Percentiles rank a stretch among this genome's conserved stretches.
phyloP scores from a whole-genome alignment of 768 basidiomycete genomes.

The Suillus spraguei region DNA sequence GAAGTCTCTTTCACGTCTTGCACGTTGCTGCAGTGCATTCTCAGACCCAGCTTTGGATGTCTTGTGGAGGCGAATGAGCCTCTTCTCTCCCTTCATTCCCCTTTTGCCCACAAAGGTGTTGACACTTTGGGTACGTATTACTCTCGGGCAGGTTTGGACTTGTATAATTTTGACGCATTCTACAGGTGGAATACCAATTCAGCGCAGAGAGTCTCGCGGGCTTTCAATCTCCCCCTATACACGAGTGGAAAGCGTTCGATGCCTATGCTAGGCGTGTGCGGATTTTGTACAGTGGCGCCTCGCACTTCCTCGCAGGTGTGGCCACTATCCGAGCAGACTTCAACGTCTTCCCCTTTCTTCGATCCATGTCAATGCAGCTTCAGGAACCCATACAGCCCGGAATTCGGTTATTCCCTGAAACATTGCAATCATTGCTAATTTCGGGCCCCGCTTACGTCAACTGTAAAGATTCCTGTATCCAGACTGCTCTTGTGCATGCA shows the following conservation, averaged over 20 bases:
- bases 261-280: conserved; percentile 22
- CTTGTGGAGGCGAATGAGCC: conserved; percentile 23
- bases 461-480: conserved; percentile 17
- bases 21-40: conserved; percentile 17
- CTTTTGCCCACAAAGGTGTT: conserved; percentile 16
- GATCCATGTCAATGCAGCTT: conserved; percentile 17
- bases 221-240: conserved; percentile 17
- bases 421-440: conserved; percentile 16
- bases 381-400: conserved; percentile 15
- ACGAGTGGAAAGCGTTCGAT: conserved; percentile 21
- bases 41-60: conserved; percentile 18
- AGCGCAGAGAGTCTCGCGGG: conserved; percentile 8
- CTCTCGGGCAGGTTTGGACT: not conserved
- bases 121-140: conserved; percentile 17
- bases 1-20: conserved; percentile 13
- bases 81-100: conserved; percentile 20
- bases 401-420: conserved; percentile 20
- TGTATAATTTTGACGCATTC: not conserved
- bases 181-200: conserved; percentile 5
- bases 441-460: conserved; percentile 17
- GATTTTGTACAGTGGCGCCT: conserved; percentile 3
- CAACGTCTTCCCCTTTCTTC: conserved; percentile 19
- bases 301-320: conserved; percentile 22
- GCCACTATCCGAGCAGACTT: conserved; percentile 14
- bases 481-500: conserved; percentile 19